Evolutionary conservation across 768 basidiomycete genomes (phyloP).

Genomic region (Mycena metata): DNA sequence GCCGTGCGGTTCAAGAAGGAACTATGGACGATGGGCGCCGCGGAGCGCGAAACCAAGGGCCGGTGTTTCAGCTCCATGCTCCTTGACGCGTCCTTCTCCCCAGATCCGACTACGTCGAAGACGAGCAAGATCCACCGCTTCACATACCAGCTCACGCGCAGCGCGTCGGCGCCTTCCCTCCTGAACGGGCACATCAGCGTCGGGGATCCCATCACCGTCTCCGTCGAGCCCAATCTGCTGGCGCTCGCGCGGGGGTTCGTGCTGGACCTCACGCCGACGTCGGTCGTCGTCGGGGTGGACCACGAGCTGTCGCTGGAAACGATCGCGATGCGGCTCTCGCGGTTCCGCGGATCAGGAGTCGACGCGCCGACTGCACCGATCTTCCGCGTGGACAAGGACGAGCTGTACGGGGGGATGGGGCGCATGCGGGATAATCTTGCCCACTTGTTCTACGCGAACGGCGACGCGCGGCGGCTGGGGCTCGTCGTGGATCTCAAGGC

Average conservation of each 20-base stretch:
- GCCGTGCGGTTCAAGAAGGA: constrained; percentile 88
- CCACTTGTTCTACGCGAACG: constrained; percentile 85
- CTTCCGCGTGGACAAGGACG: constrained; percentile 96
- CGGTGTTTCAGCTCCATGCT: constrained; percentile 89
- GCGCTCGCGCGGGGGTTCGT: constrained; percentile 90
- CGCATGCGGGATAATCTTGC: constrained; percentile 93
- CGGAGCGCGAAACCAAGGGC: constrained; percentile 83
- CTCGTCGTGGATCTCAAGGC: constrained; percentile 85
- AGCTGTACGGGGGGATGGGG: constrained; percentile 87
- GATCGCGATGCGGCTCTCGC: constrained; percentile 57
- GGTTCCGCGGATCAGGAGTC: constrained; percentile 21
- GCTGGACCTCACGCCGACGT: constrained; percentile 71
- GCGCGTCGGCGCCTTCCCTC: constrained; percentile 55
- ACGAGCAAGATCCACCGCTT: constrained; percentile 78
- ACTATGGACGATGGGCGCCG: constrained; percentile 91
- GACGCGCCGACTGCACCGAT: constrained; percentile 40
- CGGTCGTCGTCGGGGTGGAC: constrained; percentile 86
- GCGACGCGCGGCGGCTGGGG: constrained; percentile 74
- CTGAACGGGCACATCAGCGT: constrained; percentile 83
- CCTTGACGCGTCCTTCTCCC: constrained; percentile 61
- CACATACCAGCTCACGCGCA: constrained; percentile 79
- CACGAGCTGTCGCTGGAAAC: constrained; percentile 72
- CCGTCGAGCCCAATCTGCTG: constrained; percentile 88
- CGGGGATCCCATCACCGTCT: constrained; percentile 89
- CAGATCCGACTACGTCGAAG: constrained; percentile 40